These are phyloP conservation scores for Pseudocercospora pini-densiflorae DNA, from an alignment of 2,329 filamentous ascomycete genomes.

Conservation along the genomic window DNA sequence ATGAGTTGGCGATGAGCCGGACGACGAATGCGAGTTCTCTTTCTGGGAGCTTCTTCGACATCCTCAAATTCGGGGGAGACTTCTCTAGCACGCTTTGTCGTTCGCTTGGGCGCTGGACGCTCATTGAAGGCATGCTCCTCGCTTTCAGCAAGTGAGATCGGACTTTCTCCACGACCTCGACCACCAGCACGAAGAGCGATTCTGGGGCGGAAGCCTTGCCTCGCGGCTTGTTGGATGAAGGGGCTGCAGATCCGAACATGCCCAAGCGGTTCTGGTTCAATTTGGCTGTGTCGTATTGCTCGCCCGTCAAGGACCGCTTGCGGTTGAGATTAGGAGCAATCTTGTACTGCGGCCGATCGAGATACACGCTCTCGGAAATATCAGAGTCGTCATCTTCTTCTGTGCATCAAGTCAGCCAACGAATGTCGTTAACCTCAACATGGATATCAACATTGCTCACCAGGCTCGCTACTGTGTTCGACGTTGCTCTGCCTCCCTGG, in stretches of 20 bases:
- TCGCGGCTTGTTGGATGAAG: background rate
- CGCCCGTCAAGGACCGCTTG: constrained; percentile 19
- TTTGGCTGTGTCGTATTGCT: constrained; percentile 23
- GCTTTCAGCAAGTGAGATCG: background rate
- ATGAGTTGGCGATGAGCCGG: constrained; percentile 12
- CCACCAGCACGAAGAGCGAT: too few relatives aligned
- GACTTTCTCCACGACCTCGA: background rate
- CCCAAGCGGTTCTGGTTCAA: constrained; percentile 23
- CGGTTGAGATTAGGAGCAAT: constrained; percentile 22
- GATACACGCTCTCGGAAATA: background rate
- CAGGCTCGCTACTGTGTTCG: background rate
- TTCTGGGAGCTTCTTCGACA: constrained; percentile 1
- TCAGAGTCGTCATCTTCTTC: background rate
- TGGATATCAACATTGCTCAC: background rate
- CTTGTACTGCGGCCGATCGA: constrained; percentile 9
- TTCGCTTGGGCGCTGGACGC: background rate
- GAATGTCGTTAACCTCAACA: background rate
- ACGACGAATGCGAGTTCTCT: background rate
- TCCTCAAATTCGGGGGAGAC: background rate
- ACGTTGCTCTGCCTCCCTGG: background rate
- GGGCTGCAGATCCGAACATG: constrained; percentile 2
- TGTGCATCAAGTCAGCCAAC: background rate
- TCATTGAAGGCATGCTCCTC: constrained; percentile 1
- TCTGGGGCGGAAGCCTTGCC: too few relatives aligned
- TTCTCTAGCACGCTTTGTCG: background rate